Base-by-base conservation (phyloP, 2,329 filamentous ascomycete genomes). In the Xylariomycetidae sp. region DNA sequence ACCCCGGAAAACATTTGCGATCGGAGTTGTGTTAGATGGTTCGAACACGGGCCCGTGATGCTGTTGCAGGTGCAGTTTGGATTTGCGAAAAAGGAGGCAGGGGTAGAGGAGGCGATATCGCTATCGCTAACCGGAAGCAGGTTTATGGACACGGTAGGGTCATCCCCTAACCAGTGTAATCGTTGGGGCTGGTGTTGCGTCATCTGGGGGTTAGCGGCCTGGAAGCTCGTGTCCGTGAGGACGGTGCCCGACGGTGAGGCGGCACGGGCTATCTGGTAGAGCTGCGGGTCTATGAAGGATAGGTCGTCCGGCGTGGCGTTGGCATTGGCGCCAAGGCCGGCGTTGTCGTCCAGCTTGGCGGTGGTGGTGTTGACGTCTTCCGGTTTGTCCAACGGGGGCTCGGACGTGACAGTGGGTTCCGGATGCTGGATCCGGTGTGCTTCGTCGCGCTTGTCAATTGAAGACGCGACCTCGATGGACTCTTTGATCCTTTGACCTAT, bases 11-110 rank as follows among this genome's bases (percentile, higher is more conserved):
- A 31, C 22, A 36, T 25, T 20, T 16, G 6, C 23, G 23, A 27
- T 30, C 28, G 22, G 12, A 36, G 25, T 13, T 27, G 18, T 8
- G 30, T 28, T n/a, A 36, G 7, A 14, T 36, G 33, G 23, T 14
- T 16, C 4, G 15, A n/a, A 23, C 33, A 36, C 14, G 33, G 33
- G n/a, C 33, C 33, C 13, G 22, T 31, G 15, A 36, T 16, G 6
- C 27, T 19, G 17, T 36, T 36, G 28, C 33, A 36, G 17, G 33
- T 36, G 17, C 33, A 31, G 26, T 15, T 28, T 13, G 26, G 26
- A 16, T 28, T 10, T 4, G 26, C n/a, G 15, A 28, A 28, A 15
- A 28, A 28, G 16, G 26, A 28, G 4, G 10, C 26, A 16, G 11
- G n/a, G 26, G 26, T 10, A 13, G 11, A 28, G 16, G 26, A 16